Base-by-base conservation (phyloP, 805 yeast species). In the Teunomyces cretensis region DNA sequence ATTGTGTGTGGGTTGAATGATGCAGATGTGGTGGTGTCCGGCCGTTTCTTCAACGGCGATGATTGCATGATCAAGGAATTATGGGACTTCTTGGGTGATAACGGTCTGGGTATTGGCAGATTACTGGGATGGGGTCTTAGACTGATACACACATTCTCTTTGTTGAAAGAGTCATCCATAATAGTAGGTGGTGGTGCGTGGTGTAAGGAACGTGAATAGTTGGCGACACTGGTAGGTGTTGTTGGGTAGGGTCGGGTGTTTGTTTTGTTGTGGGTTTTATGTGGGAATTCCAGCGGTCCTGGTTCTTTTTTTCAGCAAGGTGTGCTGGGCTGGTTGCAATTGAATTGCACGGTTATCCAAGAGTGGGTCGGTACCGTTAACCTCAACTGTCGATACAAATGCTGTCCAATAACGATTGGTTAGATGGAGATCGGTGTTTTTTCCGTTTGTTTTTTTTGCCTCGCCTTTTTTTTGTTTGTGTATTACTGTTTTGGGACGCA, bases 91-190 rank as follows among this genome's bases (percentile, higher is more conserved):
- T 35, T 35, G 15, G 38, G 38, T 35, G 38, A 35, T 15, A 35
- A 19, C 9, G 38, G 38, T 35, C 38, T 35, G 12, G 28, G 26
- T 6, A 22, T 35, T 24, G 28, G 28, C n/a, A 22, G 13, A 35
- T 17, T 22, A 22, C 22, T 33, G 6, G 47, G 13, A 16, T 51
- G 54, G 13, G 50, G 44, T 37, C 46, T 42, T 32, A 48, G 36
- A 24, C 41, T 44, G 39, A 46, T 46, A 30, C 36, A 38, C 15
- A 33, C 50, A 46, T 51, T 51, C 45, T 51, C 54, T 37, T 43
- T 51, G 35, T 41, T 41, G 24, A 32, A 42, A 15, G 33, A 15
- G 22, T 33, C 39, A 24, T 35, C 33, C 47, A 44, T 44, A 39
- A 35, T 35, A 35, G 11, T 16, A 26, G 28, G 22, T 6, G 22